phyloP scores from a whole-genome alignment of 2,329 filamentous ascomycete genomes.

The Calonectria pteridis region DNA sequence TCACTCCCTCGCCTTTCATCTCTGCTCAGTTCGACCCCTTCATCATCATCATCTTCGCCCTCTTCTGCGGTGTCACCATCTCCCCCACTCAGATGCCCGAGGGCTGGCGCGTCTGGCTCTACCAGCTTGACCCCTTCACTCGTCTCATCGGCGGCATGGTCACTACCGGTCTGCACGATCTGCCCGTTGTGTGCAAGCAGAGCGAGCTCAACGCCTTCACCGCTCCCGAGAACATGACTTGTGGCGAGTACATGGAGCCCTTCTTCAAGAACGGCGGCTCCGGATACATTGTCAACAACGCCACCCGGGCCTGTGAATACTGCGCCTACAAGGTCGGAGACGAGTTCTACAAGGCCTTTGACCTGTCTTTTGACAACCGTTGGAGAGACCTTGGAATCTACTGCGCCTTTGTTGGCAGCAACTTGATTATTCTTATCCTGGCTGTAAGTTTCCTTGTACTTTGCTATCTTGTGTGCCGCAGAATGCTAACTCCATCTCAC shows the following conservation, averaged over 20 bases:
- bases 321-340: constrained; percentile 86
- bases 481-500: constrained; percentile 25
- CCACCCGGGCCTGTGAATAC: constrained; percentile 78
- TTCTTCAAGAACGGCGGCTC: constrained; percentile 65
- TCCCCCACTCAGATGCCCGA: constrained; percentile 79
- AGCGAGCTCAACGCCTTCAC: constrained; percentile 73
- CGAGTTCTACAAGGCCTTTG: constrained; percentile 79
- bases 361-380: constrained; percentile 74
- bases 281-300: constrained; percentile 78
- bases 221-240: constrained; percentile 63
- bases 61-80: constrained; percentile 91
- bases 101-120: constrained; percentile 84
- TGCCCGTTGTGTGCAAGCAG: constrained; percentile 62
- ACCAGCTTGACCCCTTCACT: constrained; percentile 72
- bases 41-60: constrained; percentile 82
- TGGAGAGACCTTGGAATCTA: constrained; percentile 90
- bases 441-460: constrained; percentile 59
- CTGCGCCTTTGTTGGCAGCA: constrained; percentile 80
- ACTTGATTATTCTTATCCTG: constrained; percentile 72
- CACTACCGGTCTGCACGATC: constrained; percentile 69
- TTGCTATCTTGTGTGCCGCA: rapidly evolving
- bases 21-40: constrained; percentile 85
- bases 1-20: constrained; percentile 84
- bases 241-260: constrained; percentile 43
- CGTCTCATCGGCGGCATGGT: constrained; percentile 76